Evolutionary conservation across 108 stramenopile species (phyloP).

Genomic region (Nannochloropsis oceanica): DNA sequence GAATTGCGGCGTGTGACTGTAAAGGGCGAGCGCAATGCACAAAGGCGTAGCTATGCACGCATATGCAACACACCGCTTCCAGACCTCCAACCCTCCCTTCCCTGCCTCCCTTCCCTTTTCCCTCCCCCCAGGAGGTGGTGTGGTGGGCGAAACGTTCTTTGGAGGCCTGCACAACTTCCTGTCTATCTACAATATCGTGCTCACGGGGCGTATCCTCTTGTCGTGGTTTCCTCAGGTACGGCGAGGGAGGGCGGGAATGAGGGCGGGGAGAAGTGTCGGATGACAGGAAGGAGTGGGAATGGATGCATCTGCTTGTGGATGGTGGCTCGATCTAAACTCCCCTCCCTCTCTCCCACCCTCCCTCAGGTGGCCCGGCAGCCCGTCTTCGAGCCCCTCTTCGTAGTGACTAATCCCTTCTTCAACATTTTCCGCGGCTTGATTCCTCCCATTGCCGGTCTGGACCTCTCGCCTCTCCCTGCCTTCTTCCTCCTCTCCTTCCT

Average conservation of each 20-base stretch:
- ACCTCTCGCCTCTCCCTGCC: background rate
- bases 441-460: background rate
- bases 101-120: too few relatives aligned
- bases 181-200: slow-evolving; percentile 76
- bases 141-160: background rate
- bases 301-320: background rate
- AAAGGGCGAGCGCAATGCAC: too few relatives aligned
- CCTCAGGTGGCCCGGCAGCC: background rate
- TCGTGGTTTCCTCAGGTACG: background rate
- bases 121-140: background rate
- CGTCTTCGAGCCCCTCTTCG: background rate
- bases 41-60: too few relatives aligned
- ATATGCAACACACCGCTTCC: too few relatives aligned
- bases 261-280: background rate
- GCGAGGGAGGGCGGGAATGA: too few relatives aligned
- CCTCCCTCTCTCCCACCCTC: background rate
- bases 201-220: background rate
- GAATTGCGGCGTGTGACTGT: too few relatives aligned
- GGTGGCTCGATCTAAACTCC: background rate
- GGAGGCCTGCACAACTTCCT: slow-evolving; percentile 53
- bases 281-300: background rate
- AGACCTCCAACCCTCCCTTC: too few relatives aligned
- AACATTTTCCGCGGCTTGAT: background rate
- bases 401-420: background rate
- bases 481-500: background rate